These are phyloP conservation scores for Solioccasus polychromus DNA, from an alignment of 768 basidiomycete genomes.

Conservation along the genomic window DNA sequence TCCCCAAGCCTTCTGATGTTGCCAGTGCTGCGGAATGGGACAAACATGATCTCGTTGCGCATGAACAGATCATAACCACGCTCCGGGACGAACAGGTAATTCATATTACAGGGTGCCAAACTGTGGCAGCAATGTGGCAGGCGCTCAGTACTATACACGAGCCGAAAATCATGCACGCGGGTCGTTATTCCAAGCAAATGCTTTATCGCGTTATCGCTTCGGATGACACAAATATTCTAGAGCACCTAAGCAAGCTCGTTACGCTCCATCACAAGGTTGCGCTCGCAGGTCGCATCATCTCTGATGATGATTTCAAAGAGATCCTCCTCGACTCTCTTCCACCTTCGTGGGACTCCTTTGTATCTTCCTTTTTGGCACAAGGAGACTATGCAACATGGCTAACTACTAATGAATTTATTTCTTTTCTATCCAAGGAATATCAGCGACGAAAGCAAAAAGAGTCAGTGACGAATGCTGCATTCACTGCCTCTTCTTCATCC, in stretches of 20 bases:
- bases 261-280: background rate
- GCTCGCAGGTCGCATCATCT: background rate
- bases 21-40: background rate
- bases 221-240: background rate
- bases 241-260: background rate
- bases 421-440: no score
- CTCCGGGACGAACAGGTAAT: background rate
- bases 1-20: background rate
- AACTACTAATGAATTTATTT: background rate
- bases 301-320: background rate
- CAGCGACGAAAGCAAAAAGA: no score
- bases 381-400: background rate
- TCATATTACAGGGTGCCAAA: background rate
- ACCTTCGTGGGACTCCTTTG: background rate
- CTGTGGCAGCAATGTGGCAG: background rate
- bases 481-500: no score
- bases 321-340: background rate
- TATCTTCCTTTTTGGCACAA: background rate
- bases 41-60: background rate
- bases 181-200: background rate
- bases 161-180: background rate
- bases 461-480: no score
- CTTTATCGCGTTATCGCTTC: background rate
- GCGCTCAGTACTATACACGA: background rate
- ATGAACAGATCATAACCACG: background rate